These are phyloP conservation scores for Chiua virens DNA, from an alignment of 768 basidiomycete genomes.

Conservation along the genomic window DNA sequence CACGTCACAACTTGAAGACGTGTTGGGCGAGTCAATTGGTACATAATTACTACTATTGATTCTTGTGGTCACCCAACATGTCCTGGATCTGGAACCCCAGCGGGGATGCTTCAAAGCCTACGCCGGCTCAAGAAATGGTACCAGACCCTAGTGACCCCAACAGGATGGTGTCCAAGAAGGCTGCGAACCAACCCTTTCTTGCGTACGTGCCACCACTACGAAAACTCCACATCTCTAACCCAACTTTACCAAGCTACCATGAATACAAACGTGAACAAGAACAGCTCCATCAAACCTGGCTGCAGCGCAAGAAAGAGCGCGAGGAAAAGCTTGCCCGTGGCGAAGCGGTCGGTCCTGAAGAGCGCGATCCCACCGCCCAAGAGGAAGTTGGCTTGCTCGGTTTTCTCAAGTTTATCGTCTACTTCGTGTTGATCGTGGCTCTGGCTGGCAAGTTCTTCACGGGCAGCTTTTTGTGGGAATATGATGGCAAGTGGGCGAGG, in stretches of 20 bases:
- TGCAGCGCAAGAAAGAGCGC: conserved; percentile 67
- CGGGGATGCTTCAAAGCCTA: conserved; percentile 38
- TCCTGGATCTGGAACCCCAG: conserved; percentile 61
- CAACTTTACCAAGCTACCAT: conserved; percentile 48
- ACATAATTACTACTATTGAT: not conserved
- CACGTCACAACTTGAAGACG: too few relatives aligned
- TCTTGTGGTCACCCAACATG: conserved; percentile 38
- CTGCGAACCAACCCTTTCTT: conserved; percentile 84
- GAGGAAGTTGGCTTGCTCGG: conserved; percentile 64
- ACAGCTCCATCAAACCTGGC: conserved; percentile 61
- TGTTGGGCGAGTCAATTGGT: too few relatives aligned
- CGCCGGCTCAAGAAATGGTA: conserved; percentile 49
- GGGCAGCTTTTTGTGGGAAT: conserved; percentile 86
- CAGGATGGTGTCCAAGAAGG: conserved; percentile 76
- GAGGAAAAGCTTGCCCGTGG: conserved; percentile 73
- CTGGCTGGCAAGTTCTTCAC: conserved; percentile 83
- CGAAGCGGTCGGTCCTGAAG: conserved; percentile 69
- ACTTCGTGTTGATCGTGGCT: conserved; percentile 49
- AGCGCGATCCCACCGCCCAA: conserved; percentile 70
- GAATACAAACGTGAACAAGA: conserved; percentile 65
- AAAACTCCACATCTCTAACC: too few relatives aligned
- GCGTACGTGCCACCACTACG: conserved; percentile 48
- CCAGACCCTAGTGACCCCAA: conserved; percentile 63
- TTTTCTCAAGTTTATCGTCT: conserved; percentile 68
- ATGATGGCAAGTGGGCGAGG: conserved; percentile 61